phyloP scores from a whole-genome alignment of 345 rosid genomes.

The Gossypium mustelinum region DNA sequence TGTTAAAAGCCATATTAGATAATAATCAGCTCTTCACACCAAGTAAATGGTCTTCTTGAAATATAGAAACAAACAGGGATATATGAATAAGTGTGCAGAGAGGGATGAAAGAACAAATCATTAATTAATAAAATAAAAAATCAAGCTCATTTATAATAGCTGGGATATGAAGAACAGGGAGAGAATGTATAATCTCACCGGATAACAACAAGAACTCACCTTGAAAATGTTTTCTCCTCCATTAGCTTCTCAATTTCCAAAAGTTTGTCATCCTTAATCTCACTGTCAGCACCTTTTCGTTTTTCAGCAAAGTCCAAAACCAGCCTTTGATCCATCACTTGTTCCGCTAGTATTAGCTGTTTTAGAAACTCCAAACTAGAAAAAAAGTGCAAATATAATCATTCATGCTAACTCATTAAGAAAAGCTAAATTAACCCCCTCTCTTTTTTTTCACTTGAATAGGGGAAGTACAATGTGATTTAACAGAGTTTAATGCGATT shows the following conservation, averaged over 20 bases:
- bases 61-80: neutral
- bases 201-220: constrained; percentile 29
- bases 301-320: constrained; percentile 28
- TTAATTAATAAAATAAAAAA: constrained; percentile 2
- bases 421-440: neutral
- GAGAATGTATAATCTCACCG: neutral
- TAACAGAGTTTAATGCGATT: neutral
- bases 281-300: constrained; percentile 21
- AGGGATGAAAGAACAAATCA: neutral
- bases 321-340: constrained; percentile 21
- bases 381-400: neutral
- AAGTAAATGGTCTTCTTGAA: neutral
- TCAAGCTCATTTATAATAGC: neutral
- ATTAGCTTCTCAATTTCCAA: constrained; percentile 70
- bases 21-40: neutral
- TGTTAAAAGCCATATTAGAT: neutral
- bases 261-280: constrained; percentile 25
- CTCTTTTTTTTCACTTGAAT: neutral
- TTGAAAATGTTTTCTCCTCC: constrained; percentile 53
- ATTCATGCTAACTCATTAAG: neutral
- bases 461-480: neutral
- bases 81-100: too few species aligned
- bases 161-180: neutral
- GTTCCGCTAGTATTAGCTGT: constrained; percentile 31
- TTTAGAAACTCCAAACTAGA: constrained; percentile 13